A percentile compares a stretch with the other conserved stretches of the same genome.
Evolutionary conservation across 2,329 filamentous ascomycete species (phyloP).

Genomic region (Plectosphaerella plurivora): DNA sequence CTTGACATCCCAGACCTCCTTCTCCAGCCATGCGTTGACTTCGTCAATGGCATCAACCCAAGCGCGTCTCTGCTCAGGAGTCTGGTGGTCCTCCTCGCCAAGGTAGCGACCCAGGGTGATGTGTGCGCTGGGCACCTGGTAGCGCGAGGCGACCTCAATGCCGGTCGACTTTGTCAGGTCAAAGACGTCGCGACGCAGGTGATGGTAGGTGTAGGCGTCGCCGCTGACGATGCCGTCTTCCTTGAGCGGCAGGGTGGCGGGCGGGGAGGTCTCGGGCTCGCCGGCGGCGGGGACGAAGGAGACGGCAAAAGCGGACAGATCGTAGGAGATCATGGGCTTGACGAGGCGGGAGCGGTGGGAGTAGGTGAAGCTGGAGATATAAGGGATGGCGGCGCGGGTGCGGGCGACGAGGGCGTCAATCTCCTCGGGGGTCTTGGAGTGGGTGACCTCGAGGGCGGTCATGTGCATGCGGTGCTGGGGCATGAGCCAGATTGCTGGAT

Average conservation of each 20-base stretch:
- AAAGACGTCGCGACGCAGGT: constrained; percentile 77
- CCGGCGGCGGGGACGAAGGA: constrained; percentile 79
- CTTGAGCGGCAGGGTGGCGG: constrained; percentile 31
- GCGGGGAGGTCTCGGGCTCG: constrained; percentile 42
- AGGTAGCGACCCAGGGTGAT: constrained; percentile 84
- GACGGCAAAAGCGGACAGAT: constrained; percentile 78
- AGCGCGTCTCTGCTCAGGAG: constrained; percentile 50
- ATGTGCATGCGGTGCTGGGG: constrained; percentile 74
- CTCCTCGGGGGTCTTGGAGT: constrained; percentile 67
- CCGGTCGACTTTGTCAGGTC: constrained; percentile 55
- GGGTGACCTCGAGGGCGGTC: constrained; percentile 80
- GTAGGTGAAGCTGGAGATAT: constrained; percentile 63
- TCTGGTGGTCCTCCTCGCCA: constrained; percentile 57
- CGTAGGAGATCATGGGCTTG: constrained; percentile 79
- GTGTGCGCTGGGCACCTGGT: constrained; percentile 85
- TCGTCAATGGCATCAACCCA: constrained; percentile 69
- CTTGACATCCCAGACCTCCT: constrained; percentile 62
- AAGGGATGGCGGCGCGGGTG: constrained; percentile 51
- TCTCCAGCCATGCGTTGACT: constrained; percentile 71
- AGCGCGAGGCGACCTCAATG: constrained; percentile 70
- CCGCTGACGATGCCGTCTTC: constrained; percentile 35
- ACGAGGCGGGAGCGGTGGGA: constrained; percentile 69
- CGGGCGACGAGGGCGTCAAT: constrained; percentile 58
- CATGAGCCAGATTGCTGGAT: constrained; percentile 78
- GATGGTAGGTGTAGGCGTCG: constrained; percentile 81